Conservation (phyloP, 2,329 filamentous ascomycete genomes). For the Aciculosporium take region DNA sequence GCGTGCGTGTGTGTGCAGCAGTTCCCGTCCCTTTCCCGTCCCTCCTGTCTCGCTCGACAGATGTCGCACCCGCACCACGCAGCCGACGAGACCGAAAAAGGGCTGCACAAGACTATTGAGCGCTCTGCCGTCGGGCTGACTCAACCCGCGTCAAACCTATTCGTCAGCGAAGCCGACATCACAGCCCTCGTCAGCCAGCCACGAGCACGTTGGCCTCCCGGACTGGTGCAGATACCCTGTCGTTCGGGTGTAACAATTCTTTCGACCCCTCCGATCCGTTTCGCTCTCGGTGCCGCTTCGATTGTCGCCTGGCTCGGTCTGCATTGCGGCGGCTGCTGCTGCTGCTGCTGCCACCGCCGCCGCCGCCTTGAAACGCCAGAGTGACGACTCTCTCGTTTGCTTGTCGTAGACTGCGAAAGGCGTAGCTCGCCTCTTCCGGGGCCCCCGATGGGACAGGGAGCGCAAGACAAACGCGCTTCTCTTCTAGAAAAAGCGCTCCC, state of each 20-base stretch:
- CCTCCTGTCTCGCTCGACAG: too few species aligned
- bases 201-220: conserved; percentile 1
- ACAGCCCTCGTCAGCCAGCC: conserved; percentile 6
- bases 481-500: background rate
- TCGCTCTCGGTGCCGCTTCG: conserved; percentile 1
- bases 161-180: background rate
- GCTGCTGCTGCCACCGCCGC: background rate
- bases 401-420: background rate
- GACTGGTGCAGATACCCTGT: background rate
- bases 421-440: background rate
- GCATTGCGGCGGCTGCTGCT: background rate
- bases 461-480: background rate
- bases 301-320: background rate
- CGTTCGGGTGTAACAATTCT: background rate
- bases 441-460: conserved; percentile 4
- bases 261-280: background rate
- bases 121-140: conserved; percentile 1
- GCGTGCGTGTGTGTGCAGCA: too few species aligned
- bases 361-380: background rate
- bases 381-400: background rate
- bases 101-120: background rate
- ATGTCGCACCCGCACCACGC: background rate
- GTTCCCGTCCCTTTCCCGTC: too few species aligned
- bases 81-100: background rate
- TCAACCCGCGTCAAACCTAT: conserved; percentile 1